phyloP scores from a whole-genome alignment of 1,139 yeast species.

The Blastobotrys serpentis region DNA sequence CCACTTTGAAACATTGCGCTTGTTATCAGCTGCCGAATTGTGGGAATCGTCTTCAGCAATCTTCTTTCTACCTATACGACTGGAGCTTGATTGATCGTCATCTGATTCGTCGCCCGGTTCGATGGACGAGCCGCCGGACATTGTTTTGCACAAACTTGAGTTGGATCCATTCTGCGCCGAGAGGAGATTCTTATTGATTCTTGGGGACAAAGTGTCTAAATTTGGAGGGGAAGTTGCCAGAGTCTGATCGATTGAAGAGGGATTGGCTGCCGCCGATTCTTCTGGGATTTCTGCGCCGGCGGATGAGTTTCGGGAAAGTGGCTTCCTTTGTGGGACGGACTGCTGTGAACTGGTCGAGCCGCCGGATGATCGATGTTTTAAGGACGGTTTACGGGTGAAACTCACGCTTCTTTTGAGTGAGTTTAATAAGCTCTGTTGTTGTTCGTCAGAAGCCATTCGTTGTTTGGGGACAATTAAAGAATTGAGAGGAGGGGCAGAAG shows the following conservation, averaged over 20 bases:
- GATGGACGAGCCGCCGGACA: slow-evolving; percentile 24
- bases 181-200: not conserved
- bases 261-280: not conserved
- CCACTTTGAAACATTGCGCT: slow-evolving; percentile 31
- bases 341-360: slow-evolving; percentile 8
- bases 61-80: slow-evolving; percentile 7
- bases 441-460: slow-evolving; percentile 4
- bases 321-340: not conserved
- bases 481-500: not conserved
- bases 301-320: not conserved
- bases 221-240: slow-evolving; percentile 24
- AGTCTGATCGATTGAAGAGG: slow-evolving; percentile 28
- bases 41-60: not conserved
- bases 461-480: slow-evolving; percentile 16
- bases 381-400: slow-evolving; percentile 25
- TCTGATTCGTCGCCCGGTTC: slow-evolving; percentile 25
- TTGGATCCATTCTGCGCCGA: slow-evolving; percentile 24
- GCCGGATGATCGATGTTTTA: not conserved
- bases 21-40: not conserved
- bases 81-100: slow-evolving; percentile 19
- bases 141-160: slow-evolving; percentile 24
- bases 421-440: slow-evolving; percentile 19
- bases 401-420: slow-evolving; percentile 28
- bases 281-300: slow-evolving; percentile 5
- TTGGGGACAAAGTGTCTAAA: slow-evolving; percentile 9